Conservation (phyloP, 345 rosid genomes). For the Excoecaria agallocha region DNA sequence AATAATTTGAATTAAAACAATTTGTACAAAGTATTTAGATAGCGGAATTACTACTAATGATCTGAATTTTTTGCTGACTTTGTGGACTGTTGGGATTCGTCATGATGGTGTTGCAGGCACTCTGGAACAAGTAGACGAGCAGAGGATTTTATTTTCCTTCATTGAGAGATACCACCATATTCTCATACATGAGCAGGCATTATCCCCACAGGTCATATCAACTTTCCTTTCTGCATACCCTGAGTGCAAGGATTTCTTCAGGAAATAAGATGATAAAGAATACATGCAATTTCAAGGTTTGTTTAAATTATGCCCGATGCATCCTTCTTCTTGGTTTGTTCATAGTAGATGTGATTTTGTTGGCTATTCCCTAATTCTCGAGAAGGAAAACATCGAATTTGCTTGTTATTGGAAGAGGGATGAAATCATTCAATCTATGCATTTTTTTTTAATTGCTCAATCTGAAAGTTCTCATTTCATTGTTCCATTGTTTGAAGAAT, state of each 20-base stretch:
- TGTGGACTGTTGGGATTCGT: neutral
- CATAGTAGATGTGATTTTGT: too few species aligned
- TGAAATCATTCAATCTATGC: too few species aligned
- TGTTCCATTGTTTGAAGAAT: too few species aligned
- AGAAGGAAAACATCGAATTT: too few species aligned
- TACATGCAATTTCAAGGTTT: neutral
- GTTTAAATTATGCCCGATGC: too few species aligned
- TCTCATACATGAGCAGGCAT: slow-evolving; percentile 39
- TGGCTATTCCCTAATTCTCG: too few species aligned
- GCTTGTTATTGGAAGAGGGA: too few species aligned
- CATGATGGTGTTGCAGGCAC: slow-evolving; percentile 38
- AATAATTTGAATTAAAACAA: neutral
- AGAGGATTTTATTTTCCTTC: slow-evolving; percentile 31
- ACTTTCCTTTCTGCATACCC: slow-evolving; percentile 52
- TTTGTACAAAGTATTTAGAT: neutral
- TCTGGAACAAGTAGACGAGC: slow-evolving; percentile 43
- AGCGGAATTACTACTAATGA: neutral
- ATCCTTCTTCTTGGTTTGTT: neutral
- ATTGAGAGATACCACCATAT: slow-evolving; percentile 36
- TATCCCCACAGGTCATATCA: slow-evolving; percentile 40
- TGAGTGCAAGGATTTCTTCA: slow-evolving; percentile 33
- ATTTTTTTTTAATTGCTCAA: too few species aligned
- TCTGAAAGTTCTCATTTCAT: too few species aligned
- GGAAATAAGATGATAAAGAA: slow-evolving; percentile 12
- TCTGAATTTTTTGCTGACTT: too few species aligned